A percentile compares a stretch with the other conserved stretches of the same genome.
Evolutionary conservation across 371 early-diverging fungal species (phyloP).

Genomic region (Haplosporangium sp.): DNA sequence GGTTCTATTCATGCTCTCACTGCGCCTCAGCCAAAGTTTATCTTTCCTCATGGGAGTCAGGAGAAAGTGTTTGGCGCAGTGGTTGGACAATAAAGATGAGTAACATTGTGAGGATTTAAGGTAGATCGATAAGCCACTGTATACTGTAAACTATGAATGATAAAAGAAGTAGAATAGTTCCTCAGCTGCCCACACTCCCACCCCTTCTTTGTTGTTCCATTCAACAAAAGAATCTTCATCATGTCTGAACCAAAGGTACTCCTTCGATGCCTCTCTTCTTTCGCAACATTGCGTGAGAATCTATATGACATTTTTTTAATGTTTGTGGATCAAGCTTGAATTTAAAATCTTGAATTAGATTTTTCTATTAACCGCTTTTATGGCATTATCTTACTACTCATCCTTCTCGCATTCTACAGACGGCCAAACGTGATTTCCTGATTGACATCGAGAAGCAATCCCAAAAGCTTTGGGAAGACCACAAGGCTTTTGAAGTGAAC

Average conservation of each 20-base stretch:
- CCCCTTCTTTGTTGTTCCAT: slow-evolving; percentile 6
- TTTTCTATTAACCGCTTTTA: not conserved
- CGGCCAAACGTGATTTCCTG: slow-evolving; percentile 88
- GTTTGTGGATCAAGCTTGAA: not conserved
- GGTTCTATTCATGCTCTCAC: not conserved
- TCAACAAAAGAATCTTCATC: slow-evolving; percentile 8
- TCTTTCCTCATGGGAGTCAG: not conserved
- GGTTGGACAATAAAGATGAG: slow-evolving; percentile 33
- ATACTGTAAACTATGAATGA: not conserved
- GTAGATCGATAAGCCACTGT: slow-evolving; percentile 8
- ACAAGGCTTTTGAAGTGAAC: slow-evolving; percentile 85
- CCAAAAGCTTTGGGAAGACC: slow-evolving; percentile 86
- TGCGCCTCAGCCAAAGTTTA: not conserved
- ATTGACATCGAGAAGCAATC: slow-evolving; percentile 81
- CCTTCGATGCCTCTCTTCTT: not conserved
- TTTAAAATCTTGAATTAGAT: slow-evolving; percentile 5
- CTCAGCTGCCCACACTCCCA: not conserved
- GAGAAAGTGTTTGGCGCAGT: slow-evolving; percentile 1
- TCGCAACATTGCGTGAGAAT: not conserved
- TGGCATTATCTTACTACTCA: not conserved
- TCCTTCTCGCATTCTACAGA: slow-evolving; percentile 52
- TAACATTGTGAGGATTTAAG: slow-evolving; percentile 27
- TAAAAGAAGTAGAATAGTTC: not conserved
- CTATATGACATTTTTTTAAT: too few relatives aligned
- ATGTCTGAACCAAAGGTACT: slow-evolving; percentile 45